phyloP scores from a whole-genome alignment of 345 rosid genomes.

The Gossypium mustelinum region DNA sequence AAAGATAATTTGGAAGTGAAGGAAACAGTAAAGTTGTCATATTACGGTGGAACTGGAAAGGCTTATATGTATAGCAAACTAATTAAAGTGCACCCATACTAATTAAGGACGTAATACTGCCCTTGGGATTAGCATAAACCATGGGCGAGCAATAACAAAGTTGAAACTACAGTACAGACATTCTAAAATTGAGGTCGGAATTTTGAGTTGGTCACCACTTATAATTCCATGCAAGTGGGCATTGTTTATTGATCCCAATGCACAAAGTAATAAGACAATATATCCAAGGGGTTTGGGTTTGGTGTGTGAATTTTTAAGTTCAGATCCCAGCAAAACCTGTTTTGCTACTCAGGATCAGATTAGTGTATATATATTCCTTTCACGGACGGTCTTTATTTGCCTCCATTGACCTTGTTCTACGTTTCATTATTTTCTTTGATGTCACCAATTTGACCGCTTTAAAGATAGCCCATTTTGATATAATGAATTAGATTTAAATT shows the following conservation, averaged over 20 bases:
- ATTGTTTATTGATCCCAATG: background rate
- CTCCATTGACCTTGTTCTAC: background rate
- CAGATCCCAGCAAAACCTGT: background rate
- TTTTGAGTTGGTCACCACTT: constrained; percentile 10
- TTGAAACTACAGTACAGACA: background rate
- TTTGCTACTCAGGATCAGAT: background rate
- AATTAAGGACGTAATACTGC: background rate
- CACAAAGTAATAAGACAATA: background rate
- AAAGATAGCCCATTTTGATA: background rate
- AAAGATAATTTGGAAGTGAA: no score
- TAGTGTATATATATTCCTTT: background rate
- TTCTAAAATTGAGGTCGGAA: background rate
- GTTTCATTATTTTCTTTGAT: background rate
- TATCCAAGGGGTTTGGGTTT: background rate
- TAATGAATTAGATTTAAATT: no score
- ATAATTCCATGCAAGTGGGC: background rate
- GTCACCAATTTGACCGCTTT: background rate
- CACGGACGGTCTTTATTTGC: background rate
- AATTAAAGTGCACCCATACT: background rate
- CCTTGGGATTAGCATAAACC: background rate
- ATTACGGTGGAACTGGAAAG: no score
- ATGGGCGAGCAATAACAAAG: background rate
- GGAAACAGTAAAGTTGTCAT: no score
- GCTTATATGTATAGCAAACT: no score
- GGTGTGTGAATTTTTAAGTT: background rate